These are phyloP conservation scores for Apiospora pterosperma DNA, from an alignment of 2,329 filamentous ascomycete species.

Conservation along the genomic window DNA sequence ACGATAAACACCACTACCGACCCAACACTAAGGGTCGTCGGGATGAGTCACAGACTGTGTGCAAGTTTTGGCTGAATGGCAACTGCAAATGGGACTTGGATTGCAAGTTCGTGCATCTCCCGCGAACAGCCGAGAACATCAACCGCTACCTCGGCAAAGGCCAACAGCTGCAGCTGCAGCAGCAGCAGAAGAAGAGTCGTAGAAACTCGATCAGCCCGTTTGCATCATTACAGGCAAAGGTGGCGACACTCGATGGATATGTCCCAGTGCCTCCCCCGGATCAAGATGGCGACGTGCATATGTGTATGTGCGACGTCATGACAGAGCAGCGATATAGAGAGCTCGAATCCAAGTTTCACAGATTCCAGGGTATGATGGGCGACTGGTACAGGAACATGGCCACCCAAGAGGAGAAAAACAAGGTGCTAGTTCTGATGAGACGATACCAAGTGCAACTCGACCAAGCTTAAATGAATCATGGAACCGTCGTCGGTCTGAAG, in stretches of 20 bases:
- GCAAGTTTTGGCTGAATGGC: neutral
- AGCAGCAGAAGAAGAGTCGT: neutral
- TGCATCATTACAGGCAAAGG: neutral
- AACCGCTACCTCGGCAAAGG: neutral
- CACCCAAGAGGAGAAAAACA: neutral
- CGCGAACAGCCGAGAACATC: neutral
- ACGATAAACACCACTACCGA: neutral
- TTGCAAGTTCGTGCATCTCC: neutral
- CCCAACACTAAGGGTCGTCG: neutral
- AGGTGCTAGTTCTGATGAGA: neutral
- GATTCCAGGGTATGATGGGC: neutral
- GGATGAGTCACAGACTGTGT: too few species aligned
- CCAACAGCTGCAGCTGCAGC: neutral
- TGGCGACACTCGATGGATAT: neutral
- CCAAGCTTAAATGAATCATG: too few species aligned
- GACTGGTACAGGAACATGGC: accelerated
- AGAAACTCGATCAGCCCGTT: neutral
- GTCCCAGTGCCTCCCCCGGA: neutral
- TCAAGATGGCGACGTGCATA: neutral
- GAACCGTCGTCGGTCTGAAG: neutral
- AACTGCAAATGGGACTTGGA: neutral
- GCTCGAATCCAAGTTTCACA: neutral
- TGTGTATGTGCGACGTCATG: neutral
- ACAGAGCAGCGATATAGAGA: too few species aligned
- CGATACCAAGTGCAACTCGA: neutral